These are phyloP conservation scores for Dendrobium catenatum DNA, from an alignment of 106 monocot genomes.

Conservation along the genomic window DNA sequence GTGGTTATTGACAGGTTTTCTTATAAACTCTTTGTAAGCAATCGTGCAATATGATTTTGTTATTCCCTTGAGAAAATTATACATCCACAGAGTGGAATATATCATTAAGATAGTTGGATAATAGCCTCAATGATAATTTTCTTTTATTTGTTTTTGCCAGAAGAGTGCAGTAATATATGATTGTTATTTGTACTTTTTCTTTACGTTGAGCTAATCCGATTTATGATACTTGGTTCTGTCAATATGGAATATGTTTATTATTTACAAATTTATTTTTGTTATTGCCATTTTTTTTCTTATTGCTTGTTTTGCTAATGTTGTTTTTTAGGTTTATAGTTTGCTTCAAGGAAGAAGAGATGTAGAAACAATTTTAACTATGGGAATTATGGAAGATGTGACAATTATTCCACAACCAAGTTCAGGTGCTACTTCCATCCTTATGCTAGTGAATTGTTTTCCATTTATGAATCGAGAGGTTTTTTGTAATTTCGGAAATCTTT, in stretches of 20 bases:
- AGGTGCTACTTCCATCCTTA: slow-evolving; percentile 31
- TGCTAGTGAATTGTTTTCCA: background rate
- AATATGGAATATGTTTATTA: background rate
- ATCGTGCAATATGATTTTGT: background rate
- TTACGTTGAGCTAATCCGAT: background rate
- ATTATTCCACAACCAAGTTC: slow-evolving; percentile 94
- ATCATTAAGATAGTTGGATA: background rate
- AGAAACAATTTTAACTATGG: slow-evolving; percentile 96
- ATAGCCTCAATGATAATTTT: background rate
- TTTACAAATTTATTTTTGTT: slow-evolving; percentile 2
- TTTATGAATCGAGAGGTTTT: background rate
- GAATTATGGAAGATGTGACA: slow-evolving; percentile 95
- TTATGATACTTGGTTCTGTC: background rate
- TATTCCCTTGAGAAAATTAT: background rate
- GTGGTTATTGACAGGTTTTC: background rate
- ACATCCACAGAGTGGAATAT: background rate
- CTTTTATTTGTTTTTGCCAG: background rate
- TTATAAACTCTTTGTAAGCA: background rate
- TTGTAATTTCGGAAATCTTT: background rate
- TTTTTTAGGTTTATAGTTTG: slow-evolving; percentile 77
- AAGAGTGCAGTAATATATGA: background rate
- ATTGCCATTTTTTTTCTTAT: background rate
- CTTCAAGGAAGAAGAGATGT: slow-evolving; percentile 89
- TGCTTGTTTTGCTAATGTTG: background rate
- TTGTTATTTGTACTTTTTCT: background rate